Evolutionary conservation across 257 asterid genomes (phyloP), one percentile per base, ranked within the genome.

Genomic region (Nicotiana tabacum): DNA sequence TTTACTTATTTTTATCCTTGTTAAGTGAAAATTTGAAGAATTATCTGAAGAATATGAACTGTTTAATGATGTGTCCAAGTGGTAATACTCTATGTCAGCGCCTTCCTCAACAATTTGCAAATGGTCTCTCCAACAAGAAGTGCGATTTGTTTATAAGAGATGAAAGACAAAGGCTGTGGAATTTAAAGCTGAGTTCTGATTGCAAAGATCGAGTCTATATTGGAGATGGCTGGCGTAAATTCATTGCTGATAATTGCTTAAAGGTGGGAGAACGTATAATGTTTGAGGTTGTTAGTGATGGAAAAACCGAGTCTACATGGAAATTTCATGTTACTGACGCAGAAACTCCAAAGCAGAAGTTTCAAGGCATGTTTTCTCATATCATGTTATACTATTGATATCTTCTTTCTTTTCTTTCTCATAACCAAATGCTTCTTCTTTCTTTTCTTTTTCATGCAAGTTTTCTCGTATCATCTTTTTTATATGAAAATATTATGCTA

Each of bases 91-190:
- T 0, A 8, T 68, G 17, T 68, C 77, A 68, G 55, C 9, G 30
- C 29, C 77, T 68, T 68, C 55, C 77, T 68, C 1, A 24, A 68
- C 4, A 68, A 68, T 68, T 68, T 68, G 29, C 29, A 17, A 68
- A 68, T 6, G 29, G 77, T 35, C 53, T 68, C 53, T 17, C 18
- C 21, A 9, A 68, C 55, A 68, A 68, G 30, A 68, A 43, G 12
- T 64, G 83, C 33, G 15, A 21, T 15, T 4, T 81, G 77, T 48
- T 29, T 24, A 48, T 55, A 18, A 35, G 33, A 39, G 62, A 74
- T 58, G 85, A 60, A 17, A 29, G 17, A 37, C 62, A 4, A 15
- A 82, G 83, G 78, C 35, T 33, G 10, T 83, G 83, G 83, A 68
- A 7, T 68, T 35, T 68, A 33, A 68, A 17, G 30, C 77, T 68